Percentiles rank a stretch among this genome's conserved stretches.
Conservation (phyloP, 1,139 yeast genomes). For the Geotrichum restrictum region DNA sequence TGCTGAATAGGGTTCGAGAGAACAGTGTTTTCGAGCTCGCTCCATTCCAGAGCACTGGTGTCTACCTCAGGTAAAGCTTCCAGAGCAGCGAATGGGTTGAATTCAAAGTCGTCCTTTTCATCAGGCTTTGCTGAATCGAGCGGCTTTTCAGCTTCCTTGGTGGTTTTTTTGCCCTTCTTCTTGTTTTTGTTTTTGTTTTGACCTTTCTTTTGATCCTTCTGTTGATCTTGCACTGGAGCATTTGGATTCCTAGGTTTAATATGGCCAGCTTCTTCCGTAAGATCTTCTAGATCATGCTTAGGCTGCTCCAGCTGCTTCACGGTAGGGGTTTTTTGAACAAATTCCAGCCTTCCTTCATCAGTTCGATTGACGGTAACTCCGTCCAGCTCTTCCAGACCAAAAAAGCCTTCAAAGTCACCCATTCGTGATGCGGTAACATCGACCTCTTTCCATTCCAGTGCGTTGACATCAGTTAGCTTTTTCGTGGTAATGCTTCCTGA, state of each 20-base stretch:
- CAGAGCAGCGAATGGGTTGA: slow-evolving; percentile 20
- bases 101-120: slow-evolving; percentile 22
- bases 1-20: slow-evolving; percentile 54
- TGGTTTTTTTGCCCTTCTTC: slow-evolving; percentile 25
- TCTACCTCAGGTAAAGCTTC: slow-evolving; percentile 28
- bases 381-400: slow-evolving; percentile 88
- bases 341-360: slow-evolving; percentile 61
- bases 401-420: slow-evolving; percentile 85
- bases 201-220: slow-evolving; percentile 2
- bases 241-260: slow-evolving; percentile 23
- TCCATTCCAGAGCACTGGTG: slow-evolving; percentile 28
- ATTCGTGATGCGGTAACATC: slow-evolving; percentile 70
- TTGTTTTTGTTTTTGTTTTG: slow-evolving; percentile 26
- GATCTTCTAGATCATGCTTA: slow-evolving; percentile 21
- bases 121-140: slow-evolving; percentile 16
- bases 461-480: slow-evolving; percentile 26
- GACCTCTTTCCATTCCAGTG: slow-evolving; percentile 68
- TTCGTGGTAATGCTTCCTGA: neutral
- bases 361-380: slow-evolving; percentile 74
- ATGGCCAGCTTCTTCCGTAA: slow-evolving; percentile 30
- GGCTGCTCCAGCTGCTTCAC: slow-evolving; percentile 23
- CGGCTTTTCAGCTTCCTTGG: slow-evolving; percentile 19
- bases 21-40: slow-evolving; percentile 28
- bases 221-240: slow-evolving; percentile 5
- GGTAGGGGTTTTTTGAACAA: slow-evolving; percentile 42